These are phyloP conservation scores for Verticillium alfalfae DNA, from an alignment of 2,329 filamentous ascomycete species.

Conservation along the genomic window DNA sequence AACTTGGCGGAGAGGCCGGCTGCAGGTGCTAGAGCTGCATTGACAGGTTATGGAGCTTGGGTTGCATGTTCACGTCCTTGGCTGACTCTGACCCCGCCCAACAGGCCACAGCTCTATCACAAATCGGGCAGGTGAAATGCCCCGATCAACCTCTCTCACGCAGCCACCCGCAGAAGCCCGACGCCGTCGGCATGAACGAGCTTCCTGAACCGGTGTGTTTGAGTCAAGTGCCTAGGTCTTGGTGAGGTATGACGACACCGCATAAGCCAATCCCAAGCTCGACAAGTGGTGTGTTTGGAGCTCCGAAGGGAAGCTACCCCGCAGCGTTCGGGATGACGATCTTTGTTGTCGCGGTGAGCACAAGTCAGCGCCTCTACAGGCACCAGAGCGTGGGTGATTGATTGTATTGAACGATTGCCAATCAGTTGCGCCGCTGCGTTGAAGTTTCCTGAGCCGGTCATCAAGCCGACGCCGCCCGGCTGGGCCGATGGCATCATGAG, in stretches of 20 bases:
- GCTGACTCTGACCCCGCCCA: background rate
- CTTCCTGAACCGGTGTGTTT: background rate
- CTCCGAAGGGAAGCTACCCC: background rate
- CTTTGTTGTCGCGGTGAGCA: background rate
- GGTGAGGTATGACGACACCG: conserved; percentile 1
- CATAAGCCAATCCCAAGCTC: background rate
- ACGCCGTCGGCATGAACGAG: background rate
- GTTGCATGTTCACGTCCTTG: background rate
- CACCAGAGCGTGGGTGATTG: background rate
- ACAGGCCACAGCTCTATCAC: background rate
- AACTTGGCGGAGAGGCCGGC: too few relatives aligned
- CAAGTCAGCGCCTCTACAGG: background rate
- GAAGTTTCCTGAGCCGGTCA: background rate
- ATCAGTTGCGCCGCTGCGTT: background rate
- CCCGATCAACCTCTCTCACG: background rate
- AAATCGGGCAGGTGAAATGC: conserved; percentile 2
- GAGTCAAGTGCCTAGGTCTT: background rate
- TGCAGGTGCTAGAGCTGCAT: background rate
- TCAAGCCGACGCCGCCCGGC: background rate
- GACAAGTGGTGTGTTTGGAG: background rate
- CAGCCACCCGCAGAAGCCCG: background rate
- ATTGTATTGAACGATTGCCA: background rate
- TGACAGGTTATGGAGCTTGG: background rate
- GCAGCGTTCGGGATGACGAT: background rate
- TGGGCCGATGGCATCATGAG: background rate